Base-by-base conservation (phyloP, 2,329 filamentous ascomycete genomes). In the Fusarium setosum region DNA sequence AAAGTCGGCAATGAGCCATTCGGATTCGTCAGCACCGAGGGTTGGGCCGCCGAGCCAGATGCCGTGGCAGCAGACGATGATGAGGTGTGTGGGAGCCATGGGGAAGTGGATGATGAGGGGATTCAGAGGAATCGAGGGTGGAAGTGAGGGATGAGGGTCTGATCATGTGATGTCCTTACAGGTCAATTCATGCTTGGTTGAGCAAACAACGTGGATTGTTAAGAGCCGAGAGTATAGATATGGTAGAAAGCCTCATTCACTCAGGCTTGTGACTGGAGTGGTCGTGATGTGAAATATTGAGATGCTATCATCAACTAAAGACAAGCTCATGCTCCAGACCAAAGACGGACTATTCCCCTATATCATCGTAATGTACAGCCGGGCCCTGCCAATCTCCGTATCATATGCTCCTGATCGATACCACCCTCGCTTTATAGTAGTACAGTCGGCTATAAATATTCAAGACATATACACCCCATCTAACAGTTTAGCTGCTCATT, bases 21-120 rank as follows among this genome's bases (percentile, higher is more conserved):
- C 88, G 6, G 79, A 63, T 72, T 91, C 88, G 59, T 85, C 79
- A 18, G 73, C 63, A 31, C 88, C 88, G 2, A 77, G 76, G 2
- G 78, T 76, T 3, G 83, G 80, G 0, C 88, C 88, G 23, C 89
- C 89, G 13, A 83, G 78, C 83, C 91, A 96, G 58, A 95, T 92
- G 24, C 88, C 92, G 78, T 97, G 93, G 75, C 93, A 94, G 81
- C 93, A 96, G 49, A 96, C 90, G 45, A 96, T 80, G 50, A 96
- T 87, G 11, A 96, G 84, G 65, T 92, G 84, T 6, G 76, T 77
- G 24, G 80, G 78, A 1, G 63, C 38, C 31, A 59, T 60, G 52
- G 21, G 59, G 68, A 69, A 38, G 21, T 61, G 40, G 35, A 34
- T n/a, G 18, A 32, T 45, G 61, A 59, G 18, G 61, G 56, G 63